Conservation (phyloP, 2,329 filamentous ascomycete species). For the Pseudogymnoascus sp. region DNA sequence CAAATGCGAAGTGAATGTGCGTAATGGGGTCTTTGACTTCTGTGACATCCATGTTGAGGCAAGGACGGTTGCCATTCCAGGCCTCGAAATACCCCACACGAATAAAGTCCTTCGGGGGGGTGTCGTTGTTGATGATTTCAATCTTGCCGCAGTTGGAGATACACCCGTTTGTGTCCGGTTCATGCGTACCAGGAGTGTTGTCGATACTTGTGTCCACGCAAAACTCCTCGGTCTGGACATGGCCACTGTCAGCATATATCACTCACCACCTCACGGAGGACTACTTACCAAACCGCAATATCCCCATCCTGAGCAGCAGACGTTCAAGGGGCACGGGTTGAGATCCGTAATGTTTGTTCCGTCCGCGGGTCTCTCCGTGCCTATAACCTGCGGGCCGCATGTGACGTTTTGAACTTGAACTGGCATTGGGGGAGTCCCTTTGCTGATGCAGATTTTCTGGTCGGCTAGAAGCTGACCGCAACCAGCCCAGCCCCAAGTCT, state of each 20-base stretch:
- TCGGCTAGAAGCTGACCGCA: neutral
- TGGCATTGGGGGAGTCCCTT: neutral
- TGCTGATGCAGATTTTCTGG: neutral
- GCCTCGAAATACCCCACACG: slow-evolving; percentile 31
- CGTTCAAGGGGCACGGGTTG: neutral
- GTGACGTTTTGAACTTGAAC: neutral
- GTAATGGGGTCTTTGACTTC: slow-evolving; percentile 9
- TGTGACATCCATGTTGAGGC: slow-evolving; percentile 24
- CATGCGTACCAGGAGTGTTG: slow-evolving; percentile 31
- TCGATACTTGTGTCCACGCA: slow-evolving; percentile 25
- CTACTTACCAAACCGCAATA: slow-evolving; percentile 15
- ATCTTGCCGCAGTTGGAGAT: slow-evolving; percentile 36
- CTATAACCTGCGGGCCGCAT: slow-evolving; percentile 24
- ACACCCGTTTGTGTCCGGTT: slow-evolving; percentile 29
- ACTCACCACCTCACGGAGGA: no score
- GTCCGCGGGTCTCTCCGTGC: slow-evolving; percentile 31
- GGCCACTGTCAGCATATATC: neutral
- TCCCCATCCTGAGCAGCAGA: slow-evolving; percentile 23
- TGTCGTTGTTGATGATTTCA: slow-evolving; percentile 25
- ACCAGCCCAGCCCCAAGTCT: slow-evolving; percentile 13
- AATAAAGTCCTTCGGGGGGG: slow-evolving; percentile 16
- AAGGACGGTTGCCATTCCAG: slow-evolving; percentile 26
- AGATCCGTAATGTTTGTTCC: slow-evolving; percentile 24
- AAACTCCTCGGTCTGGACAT: slow-evolving; percentile 27
- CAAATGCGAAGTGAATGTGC: slow-evolving; percentile 33